Conservation (phyloP, 495 filamentous ascomycete species). For the Talaromyces nanjingensis region DNA sequence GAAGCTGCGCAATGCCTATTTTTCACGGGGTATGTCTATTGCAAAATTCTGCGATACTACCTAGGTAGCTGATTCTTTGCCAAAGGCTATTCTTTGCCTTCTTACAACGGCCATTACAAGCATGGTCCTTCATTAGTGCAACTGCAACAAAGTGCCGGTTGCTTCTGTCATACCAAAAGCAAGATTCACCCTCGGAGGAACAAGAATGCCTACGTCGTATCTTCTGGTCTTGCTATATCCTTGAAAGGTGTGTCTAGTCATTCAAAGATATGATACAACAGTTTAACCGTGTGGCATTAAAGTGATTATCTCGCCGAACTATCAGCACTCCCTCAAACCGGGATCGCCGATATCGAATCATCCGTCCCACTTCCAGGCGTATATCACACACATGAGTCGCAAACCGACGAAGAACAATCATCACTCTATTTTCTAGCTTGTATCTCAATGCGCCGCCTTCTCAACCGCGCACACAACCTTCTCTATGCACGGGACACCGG, state of each 20-base stretch:
- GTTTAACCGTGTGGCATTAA: background rate
- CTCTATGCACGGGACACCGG: constrained; percentile 21
- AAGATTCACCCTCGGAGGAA: constrained; percentile 14
- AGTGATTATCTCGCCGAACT: constrained; percentile 27
- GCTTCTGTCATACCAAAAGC: constrained; percentile 11
- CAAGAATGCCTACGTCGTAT: constrained; percentile 36
- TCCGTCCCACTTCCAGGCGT: constrained; percentile 30
- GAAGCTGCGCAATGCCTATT: constrained; percentile 14
- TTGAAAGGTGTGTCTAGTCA: constrained; percentile 24
- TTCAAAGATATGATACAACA: background rate
- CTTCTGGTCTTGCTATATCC: constrained; percentile 43
- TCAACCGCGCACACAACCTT: constrained; percentile 25
- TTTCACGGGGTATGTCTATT: constrained; percentile 10
- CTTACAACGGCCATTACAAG: constrained; percentile 14
- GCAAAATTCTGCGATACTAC: background rate
- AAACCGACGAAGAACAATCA: constrained; percentile 17
- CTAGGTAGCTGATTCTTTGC: background rate
- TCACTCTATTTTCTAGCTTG: constrained; percentile 28
- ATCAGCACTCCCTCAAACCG: constrained; percentile 33
- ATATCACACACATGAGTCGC: constrained; percentile 16
- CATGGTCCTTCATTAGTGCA: constrained; percentile 15
- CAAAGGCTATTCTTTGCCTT: constrained; percentile 13
- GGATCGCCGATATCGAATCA: constrained; percentile 38
- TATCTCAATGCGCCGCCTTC: constrained; percentile 31
- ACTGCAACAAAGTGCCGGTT: constrained; percentile 15